Conservation (phyloP, 192 early-diverging fungal genomes). For the Entrophospora sp. region DNA sequence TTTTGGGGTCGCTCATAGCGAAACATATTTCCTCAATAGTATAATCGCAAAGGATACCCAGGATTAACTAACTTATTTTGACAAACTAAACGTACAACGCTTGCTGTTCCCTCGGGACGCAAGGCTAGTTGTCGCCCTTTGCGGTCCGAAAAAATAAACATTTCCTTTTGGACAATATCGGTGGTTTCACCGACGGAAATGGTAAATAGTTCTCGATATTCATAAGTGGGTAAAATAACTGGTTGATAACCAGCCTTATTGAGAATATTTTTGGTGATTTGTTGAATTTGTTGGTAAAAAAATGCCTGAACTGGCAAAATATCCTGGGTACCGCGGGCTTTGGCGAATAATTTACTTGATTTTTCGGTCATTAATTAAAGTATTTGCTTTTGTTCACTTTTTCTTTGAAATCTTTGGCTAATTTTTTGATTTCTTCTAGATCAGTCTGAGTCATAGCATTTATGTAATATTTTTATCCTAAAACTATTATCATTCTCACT, state of each 20-base stretch:
- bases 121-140: slow-evolving; percentile 4
- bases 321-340: slow-evolving; percentile 10
- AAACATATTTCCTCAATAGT: slow-evolving; percentile 11
- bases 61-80: not conserved
- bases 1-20: slow-evolving; percentile 16
- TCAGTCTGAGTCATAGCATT: too few relatives aligned
- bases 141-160: not conserved
- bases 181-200: not conserved
- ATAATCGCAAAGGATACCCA: not conserved
- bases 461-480: too few relatives aligned
- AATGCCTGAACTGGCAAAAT: not conserved
- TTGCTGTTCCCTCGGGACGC: slow-evolving; percentile 1
- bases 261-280: not conserved
- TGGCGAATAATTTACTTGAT: too few relatives aligned
- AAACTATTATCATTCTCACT: too few relatives aligned
- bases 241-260: not conserved
- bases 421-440: too few relatives aligned
- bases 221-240: slow-evolving; percentile 4
- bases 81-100: not conserved
- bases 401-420: too few relatives aligned
- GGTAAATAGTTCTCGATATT: slow-evolving; percentile 1
- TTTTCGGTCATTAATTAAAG: too few relatives aligned
- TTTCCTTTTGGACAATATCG: slow-evolving; percentile 12
- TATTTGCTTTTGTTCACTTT: too few relatives aligned
- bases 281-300: slow-evolving; percentile 1